Percentiles rank a stretch among this genome's conserved stretches.
phyloP scores from a whole-genome alignment of 2,329 filamentous ascomycete species.

The Stemphylium beticola region DNA sequence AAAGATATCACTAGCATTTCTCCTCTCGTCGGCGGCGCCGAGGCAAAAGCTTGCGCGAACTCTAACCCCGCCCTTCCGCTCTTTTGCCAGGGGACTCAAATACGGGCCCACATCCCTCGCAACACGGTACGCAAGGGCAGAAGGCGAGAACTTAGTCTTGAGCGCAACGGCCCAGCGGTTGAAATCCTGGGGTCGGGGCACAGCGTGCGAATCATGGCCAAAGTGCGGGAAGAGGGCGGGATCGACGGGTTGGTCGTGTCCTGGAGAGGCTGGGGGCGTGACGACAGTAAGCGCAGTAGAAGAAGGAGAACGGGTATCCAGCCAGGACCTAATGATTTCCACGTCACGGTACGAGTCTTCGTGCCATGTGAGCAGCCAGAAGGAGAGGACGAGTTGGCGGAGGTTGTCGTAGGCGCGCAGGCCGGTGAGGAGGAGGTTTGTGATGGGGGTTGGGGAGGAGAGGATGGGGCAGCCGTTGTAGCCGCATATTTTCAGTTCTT shows the following conservation, averaged over 20 bases:
- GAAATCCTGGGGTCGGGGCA: constrained; percentile 29
- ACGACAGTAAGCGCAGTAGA: constrained; percentile 49
- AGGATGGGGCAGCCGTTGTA: constrained; percentile 54
- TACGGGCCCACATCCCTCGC: constrained; percentile 49
- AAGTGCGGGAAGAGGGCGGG: constrained; percentile 36
- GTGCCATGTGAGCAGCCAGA: constrained; percentile 52
- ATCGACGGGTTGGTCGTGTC: constrained; percentile 29
- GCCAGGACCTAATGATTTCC: constrained; percentile 55
- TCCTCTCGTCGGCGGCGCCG: constrained; percentile 35
- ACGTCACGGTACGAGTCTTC: constrained; percentile 49
- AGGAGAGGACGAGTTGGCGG: constrained; percentile 49
- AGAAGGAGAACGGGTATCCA: constrained; percentile 46
- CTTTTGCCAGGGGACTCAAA: constrained; percentile 51
- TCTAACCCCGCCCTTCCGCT: constrained; percentile 49
- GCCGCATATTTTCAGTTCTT: constrained; percentile 57
- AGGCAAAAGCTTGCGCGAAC: constrained; percentile 55
- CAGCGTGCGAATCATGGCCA: constrained; percentile 16
- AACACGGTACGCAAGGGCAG: constrained; percentile 50
- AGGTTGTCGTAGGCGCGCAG: constrained; percentile 53
- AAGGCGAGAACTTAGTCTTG: constrained; percentile 49
- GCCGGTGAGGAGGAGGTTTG: constrained; percentile 46
- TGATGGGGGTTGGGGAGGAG: constrained; percentile 47
- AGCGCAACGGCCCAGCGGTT: constrained; percentile 53
- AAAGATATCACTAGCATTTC: constrained; percentile 50
- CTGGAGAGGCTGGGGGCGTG: constrained; percentile 37